These are phyloP conservation scores for Vachellia collinsii DNA, from an alignment of 306 rosid species.

Conservation along the genomic window DNA sequence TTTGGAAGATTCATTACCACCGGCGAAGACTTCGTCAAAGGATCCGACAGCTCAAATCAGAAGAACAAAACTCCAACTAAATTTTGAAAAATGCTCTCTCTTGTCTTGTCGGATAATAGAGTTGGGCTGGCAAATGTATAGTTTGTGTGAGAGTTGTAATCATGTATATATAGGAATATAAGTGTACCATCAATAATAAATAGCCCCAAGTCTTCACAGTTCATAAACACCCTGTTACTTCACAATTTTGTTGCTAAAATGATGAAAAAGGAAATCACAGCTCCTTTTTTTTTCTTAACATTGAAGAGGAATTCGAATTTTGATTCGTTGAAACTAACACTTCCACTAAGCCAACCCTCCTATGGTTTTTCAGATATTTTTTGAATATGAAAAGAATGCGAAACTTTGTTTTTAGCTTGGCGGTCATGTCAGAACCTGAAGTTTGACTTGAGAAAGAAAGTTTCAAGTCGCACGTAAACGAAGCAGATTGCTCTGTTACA, in stretches of 20 bases:
- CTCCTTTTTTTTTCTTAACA: no score
- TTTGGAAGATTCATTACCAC: constrained; percentile 93
- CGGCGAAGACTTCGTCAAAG: constrained; percentile 76
- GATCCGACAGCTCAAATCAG: constrained; percentile 70
- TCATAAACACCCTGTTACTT: background rate
- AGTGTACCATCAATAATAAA: constrained; percentile 31
- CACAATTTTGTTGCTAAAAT: constrained; percentile 23
- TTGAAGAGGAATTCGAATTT: no score
- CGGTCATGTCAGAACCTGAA: background rate
- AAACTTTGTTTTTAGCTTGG: background rate
- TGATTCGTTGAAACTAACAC: no score
- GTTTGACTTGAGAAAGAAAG: background rate
- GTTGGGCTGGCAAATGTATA: constrained; percentile 47
- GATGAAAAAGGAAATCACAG: background rate
- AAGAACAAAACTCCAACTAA: constrained; percentile 53
- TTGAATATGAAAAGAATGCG: background rate
- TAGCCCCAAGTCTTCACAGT: constrained; percentile 20
- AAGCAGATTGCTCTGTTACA: background rate
- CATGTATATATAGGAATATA: constrained; percentile 32
- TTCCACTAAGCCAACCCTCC: no score
- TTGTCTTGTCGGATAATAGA: background rate
- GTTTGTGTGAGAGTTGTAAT: constrained; percentile 41
- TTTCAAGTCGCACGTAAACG: background rate
- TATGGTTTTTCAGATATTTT: background rate
- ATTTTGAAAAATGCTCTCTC: constrained; percentile 36